phyloP scores from a whole-genome alignment of 345 rosid species.

The Ricinus communis region DNA sequence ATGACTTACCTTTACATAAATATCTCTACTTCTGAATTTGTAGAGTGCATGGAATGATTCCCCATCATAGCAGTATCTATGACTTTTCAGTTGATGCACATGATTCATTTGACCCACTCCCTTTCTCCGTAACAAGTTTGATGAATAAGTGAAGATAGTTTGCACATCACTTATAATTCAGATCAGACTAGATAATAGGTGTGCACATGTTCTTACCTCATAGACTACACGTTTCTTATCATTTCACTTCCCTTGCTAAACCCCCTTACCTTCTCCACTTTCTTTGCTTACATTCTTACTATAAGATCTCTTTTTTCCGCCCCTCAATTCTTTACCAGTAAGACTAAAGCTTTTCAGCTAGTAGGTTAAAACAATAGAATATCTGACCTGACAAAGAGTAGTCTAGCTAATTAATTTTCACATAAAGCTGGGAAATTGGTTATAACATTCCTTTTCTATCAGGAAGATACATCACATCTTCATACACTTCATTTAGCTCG shows the following conservation, averaged over 20 bases:
- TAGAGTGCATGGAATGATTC: not conserved
- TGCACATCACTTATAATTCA: not conserved
- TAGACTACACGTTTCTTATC: not conserved
- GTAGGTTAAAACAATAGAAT: too few relatives aligned
- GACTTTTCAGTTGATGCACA: not conserved
- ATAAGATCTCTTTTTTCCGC: not conserved
- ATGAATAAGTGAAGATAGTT: not conserved
- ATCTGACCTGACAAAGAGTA: too few relatives aligned
- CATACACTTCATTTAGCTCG: too few relatives aligned
- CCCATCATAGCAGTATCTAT: not conserved
- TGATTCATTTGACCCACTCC: not conserved
- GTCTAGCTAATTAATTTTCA: too few relatives aligned
- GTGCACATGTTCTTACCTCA: not conserved
- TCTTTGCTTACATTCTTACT: not conserved
- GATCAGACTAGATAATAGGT: not conserved
- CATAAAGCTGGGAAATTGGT: too few relatives aligned
- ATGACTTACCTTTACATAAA: not conserved
- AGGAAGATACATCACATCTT: too few relatives aligned
- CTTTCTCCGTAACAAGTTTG: not conserved
- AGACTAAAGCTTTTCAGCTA: too few relatives aligned
- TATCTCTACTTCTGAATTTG: not conserved
- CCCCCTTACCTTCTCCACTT: too few relatives aligned
- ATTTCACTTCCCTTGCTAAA: not conserved
- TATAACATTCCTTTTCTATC: too few relatives aligned
- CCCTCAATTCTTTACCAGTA: too few relatives aligned